Conservation (phyloP, 169 alveolate species). For the Cryptosporidium sp. region DNA sequence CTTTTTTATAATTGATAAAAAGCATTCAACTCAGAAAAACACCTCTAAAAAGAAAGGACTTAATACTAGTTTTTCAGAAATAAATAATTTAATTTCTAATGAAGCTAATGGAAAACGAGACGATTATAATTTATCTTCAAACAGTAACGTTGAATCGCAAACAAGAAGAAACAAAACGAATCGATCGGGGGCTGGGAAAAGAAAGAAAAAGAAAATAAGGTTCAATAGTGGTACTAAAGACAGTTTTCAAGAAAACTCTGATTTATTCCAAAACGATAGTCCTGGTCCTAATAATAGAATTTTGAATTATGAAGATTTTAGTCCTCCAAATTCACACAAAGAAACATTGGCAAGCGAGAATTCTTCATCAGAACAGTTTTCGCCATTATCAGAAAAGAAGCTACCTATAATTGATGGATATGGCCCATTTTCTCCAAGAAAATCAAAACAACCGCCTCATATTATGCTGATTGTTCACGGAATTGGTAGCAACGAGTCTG, state of each 20-base stretch:
- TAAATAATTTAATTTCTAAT: not conserved
- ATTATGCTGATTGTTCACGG: conserved; percentile 67
- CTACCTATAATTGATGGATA: conserved; percentile 69
- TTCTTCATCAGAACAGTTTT: not conserved
- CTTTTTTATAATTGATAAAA: not conserved
- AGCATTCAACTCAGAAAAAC: not conserved
- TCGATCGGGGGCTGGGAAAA: not conserved
- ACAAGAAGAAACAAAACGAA: not conserved
- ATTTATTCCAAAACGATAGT: conserved; percentile 8
- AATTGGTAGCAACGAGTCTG: conserved; percentile 67
- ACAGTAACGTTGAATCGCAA: not conserved
- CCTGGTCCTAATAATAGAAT: not conserved
- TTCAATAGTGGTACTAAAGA: not conserved
- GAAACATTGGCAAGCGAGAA: not conserved
- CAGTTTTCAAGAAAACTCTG: not conserved
- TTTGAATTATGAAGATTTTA: not conserved
- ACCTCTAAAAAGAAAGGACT: not conserved
- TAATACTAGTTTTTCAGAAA: not conserved
- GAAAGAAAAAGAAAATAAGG: conserved; percentile 2
- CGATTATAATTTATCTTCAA: not conserved
- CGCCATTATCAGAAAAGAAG: conserved; percentile 38
- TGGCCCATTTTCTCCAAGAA: conserved; percentile 74
- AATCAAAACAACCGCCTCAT: conserved; percentile 73
- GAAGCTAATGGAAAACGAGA: not conserved
- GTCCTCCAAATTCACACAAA: conserved; percentile 18